Base-by-base conservation (phyloP, 306 rosid species). In the Cotoneaster glaucophyllus region DNA sequence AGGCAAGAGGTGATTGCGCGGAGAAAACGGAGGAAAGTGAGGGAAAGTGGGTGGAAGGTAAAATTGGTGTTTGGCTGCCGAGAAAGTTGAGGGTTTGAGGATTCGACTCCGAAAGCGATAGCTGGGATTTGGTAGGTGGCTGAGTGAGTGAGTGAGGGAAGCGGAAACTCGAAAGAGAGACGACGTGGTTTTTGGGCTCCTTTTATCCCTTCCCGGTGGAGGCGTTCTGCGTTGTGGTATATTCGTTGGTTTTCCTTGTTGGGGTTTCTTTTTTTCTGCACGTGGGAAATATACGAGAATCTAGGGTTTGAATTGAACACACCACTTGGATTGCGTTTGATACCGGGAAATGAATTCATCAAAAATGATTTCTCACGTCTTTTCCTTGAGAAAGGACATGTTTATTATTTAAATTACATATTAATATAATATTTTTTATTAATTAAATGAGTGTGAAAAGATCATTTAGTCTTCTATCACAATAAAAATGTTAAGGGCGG, bases 131-230 rank as follows among this genome's bases (percentile, higher is more conserved):
- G 41, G 41, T 37, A 2, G 41, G 41, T 6, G 41, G 9, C 21
- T 34, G 24, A 11, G 65, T 22, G 54, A 56, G 59, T 56, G 48
- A 34, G 13, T 15, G 25, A 73, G 67, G 25, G 56, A 72, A 45
- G 76, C 67, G 76, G 67, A 72, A 53, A 72, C 39, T 37, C 76
- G 67, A 15, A 72, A 72, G 22, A 24, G 17, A 25, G 54, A 32
- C 50, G 75, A 12, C n/a, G 15, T 52, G 31, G 5, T 28, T 3
- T 52, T 21, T 12, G 63, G 43, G 11, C 28, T 15, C 53, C 29
- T 50, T 24, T 0, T 13, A n/a, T 11, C 4, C 8, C 7, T 45
- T 19, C 9, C 13, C 5, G 43, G 18, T 54, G 65, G 53, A 34
- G 75, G 64, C 64, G 32, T 59, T 59, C 13, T 31, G 14, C 34